Evolutionary conservation across 768 basidiomycete species (phyloP), one percentile per base, ranked within the genome.

Genomic region (Serendipita vermifera): DNA sequence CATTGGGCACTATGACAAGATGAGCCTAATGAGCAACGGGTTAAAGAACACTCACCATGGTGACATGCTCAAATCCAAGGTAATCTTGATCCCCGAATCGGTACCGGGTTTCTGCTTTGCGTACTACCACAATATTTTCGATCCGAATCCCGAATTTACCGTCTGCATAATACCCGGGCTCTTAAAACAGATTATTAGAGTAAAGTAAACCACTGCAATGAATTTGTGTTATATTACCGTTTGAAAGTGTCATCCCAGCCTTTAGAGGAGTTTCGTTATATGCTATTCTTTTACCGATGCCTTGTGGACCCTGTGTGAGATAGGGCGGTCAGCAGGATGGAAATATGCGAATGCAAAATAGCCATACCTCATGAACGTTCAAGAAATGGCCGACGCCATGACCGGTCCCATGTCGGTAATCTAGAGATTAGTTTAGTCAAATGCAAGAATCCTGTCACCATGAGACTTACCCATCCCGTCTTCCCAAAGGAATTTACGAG

Each of bases 341-440:
- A 85, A n/a, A n/a, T n/a, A n/a, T n/a, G n/a, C n/a, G n/a, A n/a
- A n/a, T n/a, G n/a, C n/a, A n/a, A n/a, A n/a, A n/a, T n/a, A n/a
- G n/a, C n/a, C n/a, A n/a, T n/a, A n/a, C n/a, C 75, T 98, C 92
- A 63, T 97, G 93, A 0, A 97, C 93, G 59, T 96, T 96, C 55
- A 98, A 70, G 71, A 85, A 51, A 31, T 51, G 46, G 0, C 94
- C 94, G 31, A 99, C 86, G 32, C 96, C 94, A 62, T 97, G 94
- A 0, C 91, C 91, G 17, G 93, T 96, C 3, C 89, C 87, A 59
- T 96, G 92, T 58, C 79, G 73, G 63, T 81, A 84, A 64, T 83
- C 81, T 83, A 57, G 26, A 57, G 15, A n/a, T 43, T n/a, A n/a
- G 5, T 20, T 38, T 11, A 38, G 54, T 54, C 4, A 59, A 51